Percentiles rank a stretch among this genome's conserved stretches.
Conservation (phyloP, 2,329 filamentous ascomycete species). For the Cladophialophora exuberans region DNA sequence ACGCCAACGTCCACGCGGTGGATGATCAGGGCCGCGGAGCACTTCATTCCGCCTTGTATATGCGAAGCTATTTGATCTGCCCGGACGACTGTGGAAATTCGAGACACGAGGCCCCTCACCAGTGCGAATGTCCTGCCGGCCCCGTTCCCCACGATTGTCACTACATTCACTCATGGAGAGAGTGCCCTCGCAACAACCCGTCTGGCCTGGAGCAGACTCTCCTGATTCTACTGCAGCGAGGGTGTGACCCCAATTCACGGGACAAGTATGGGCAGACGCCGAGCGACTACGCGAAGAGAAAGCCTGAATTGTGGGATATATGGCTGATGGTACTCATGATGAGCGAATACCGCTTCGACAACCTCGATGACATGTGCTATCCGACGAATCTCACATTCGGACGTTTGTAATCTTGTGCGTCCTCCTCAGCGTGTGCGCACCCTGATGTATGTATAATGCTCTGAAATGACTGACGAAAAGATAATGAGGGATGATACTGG, state of each 20-base stretch:
- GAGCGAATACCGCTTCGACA: background rate
- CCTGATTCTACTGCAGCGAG: background rate
- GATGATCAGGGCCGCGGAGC: background rate
- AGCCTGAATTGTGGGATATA: background rate
- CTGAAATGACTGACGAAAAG: no score
- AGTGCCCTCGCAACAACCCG: background rate
- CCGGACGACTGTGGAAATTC: background rate
- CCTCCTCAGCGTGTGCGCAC: no score
- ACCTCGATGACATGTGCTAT: background rate
- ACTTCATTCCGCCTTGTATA: background rate
- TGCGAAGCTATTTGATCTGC: background rate
- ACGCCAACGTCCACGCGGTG: background rate
- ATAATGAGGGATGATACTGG: no score
- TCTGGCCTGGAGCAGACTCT: background rate
- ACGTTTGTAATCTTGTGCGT: no score
- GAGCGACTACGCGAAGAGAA: constrained; percentile 1
- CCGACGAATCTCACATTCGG: background rate
- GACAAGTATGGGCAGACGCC: background rate
- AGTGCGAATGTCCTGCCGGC: background rate
- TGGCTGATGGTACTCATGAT: background rate
- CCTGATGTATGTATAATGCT: no score
- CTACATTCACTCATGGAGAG: background rate
- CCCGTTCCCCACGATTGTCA: background rate
- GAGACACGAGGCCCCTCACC: background rate
- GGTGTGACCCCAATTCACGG: background rate